phyloP scores from a whole-genome alignment of 2,329 filamentous ascomycete species.

The Xylaria sp. region DNA sequence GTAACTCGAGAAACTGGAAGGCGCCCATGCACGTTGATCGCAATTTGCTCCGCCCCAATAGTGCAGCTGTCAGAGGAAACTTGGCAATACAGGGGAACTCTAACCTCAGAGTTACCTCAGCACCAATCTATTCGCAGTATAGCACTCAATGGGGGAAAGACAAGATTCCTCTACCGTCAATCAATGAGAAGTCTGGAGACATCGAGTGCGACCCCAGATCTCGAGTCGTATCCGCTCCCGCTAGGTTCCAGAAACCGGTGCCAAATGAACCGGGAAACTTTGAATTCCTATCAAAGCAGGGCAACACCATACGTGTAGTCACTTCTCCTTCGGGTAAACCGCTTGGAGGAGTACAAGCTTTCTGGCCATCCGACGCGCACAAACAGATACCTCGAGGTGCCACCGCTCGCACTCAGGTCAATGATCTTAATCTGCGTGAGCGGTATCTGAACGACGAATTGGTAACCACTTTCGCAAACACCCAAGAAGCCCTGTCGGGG shows the following conservation, averaged over 20 bases:
- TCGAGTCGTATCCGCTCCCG: slow-evolving; percentile 55
- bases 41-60: slow-evolving; percentile 30
- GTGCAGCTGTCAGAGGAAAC: slow-evolving; percentile 10
- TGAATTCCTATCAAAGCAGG: slow-evolving; percentile 52
- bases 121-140: slow-evolving; percentile 53
- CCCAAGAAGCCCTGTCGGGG: slow-evolving; percentile 29
- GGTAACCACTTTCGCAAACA: slow-evolving; percentile 20
- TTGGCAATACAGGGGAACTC: slow-evolving; percentile 33
- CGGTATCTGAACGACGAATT: slow-evolving; percentile 36
- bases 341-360: slow-evolving; percentile 42
- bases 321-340: slow-evolving; percentile 50
- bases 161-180: slow-evolving; percentile 53
- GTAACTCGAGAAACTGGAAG: slow-evolving; percentile 6
- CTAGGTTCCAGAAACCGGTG: slow-evolving; percentile 22
- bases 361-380: slow-evolving; percentile 49
- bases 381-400: slow-evolving; percentile 43
- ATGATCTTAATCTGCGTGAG: slow-evolving; percentile 36
- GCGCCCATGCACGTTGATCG: slow-evolving; percentile 24
- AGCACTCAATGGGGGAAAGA: slow-evolving; percentile 45
- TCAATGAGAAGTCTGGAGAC: slow-evolving; percentile 48
- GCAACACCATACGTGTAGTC: slow-evolving; percentile 63
- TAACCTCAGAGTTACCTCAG: slow-evolving; percentile 57
- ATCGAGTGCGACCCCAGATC: slow-evolving; percentile 40
- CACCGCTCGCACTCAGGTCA: slow-evolving; percentile 18
- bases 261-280: slow-evolving; percentile 46